These are phyloP conservation scores for Pichia paraexigua DNA, from an alignment of 805 yeast genomes.

Conservation along the genomic window DNA sequence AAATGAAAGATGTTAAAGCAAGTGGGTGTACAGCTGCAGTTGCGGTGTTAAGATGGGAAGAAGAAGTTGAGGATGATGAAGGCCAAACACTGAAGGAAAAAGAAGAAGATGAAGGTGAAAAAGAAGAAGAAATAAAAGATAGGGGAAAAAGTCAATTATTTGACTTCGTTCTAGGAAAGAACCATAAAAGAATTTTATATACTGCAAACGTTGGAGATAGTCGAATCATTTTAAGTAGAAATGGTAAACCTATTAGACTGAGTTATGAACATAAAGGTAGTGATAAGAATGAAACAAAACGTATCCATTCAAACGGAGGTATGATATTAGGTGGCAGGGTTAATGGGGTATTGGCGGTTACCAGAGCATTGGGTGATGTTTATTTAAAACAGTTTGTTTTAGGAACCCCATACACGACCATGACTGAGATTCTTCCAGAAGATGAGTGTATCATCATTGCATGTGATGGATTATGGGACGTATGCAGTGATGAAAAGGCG, in stretches of 20 bases:
- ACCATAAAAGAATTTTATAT: constrained; percentile 68
- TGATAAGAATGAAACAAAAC: constrained; percentile 64
- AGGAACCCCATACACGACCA: constrained; percentile 88
- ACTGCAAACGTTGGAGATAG: constrained; percentile 96
- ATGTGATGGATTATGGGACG: constrained; percentile 98
- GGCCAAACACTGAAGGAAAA: constrained; percentile 1
- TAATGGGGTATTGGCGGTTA: constrained; percentile 91
- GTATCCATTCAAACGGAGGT: constrained; percentile 79
- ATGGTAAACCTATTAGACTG: constrained; percentile 67
- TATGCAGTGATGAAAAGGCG: constrained; percentile 76
- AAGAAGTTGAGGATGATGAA: constrained; percentile 18
- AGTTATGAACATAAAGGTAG: constrained; percentile 93
- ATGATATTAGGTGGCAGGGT: constrained; percentile 84
- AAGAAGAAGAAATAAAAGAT: not conserved
- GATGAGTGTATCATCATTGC: constrained; percentile 85
- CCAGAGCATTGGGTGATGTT: constrained; percentile 88
- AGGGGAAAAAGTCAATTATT: constrained; percentile 16
- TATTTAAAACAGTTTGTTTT: constrained; percentile 84
- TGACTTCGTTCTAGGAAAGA: constrained; percentile 40
- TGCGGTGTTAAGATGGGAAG: constrained; percentile 83
- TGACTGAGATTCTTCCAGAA: constrained; percentile 56
- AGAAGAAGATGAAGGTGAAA: not conserved
- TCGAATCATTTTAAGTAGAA: constrained; percentile 68
- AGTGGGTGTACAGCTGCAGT: constrained; percentile 97
- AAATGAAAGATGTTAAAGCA: constrained; percentile 49